These are phyloP conservation scores for Rhododendron vialii DNA, from an alignment of 148 eudicot genomes.

Conservation along the genomic window DNA sequence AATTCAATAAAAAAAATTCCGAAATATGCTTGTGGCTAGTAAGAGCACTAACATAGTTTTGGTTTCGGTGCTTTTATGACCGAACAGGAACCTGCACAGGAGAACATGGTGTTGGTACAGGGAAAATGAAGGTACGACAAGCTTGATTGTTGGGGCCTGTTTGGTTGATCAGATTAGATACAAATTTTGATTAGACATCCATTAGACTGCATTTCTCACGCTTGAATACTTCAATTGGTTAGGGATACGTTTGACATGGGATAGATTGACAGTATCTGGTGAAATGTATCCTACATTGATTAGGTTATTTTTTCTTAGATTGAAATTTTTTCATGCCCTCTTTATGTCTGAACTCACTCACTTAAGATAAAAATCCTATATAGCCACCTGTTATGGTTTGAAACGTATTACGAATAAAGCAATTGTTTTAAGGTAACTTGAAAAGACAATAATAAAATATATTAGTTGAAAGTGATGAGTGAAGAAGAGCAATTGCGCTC, in stretches of 20 bases:
- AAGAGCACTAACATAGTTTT: neutral
- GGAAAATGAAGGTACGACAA: conserved; percentile 80
- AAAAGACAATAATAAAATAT: neutral
- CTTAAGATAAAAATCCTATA: neutral
- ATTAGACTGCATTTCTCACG: neutral
- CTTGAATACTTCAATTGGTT: neutral
- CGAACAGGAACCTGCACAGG: conserved; percentile 90
- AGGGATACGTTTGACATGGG: neutral
- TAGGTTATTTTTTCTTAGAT: neutral
- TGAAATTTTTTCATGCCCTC: neutral
- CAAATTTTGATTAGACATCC: neutral
- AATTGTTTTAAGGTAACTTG: neutral
- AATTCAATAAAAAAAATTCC: neutral
- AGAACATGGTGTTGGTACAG: conserved; percentile 99
- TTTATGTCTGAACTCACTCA: neutral
- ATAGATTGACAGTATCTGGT: neutral
- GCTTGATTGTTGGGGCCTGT: neutral
- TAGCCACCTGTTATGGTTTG: neutral
- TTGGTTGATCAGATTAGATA: neutral
- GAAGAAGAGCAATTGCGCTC: no score
- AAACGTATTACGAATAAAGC: neutral
- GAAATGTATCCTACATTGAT: neutral
- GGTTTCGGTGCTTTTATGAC: conserved; percentile 3
- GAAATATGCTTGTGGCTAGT: no score
- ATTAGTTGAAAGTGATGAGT: neutral